Evolutionary conservation across 139 green algal species (phyloP).

Genomic region (Chlorella sorokiniana): DNA sequence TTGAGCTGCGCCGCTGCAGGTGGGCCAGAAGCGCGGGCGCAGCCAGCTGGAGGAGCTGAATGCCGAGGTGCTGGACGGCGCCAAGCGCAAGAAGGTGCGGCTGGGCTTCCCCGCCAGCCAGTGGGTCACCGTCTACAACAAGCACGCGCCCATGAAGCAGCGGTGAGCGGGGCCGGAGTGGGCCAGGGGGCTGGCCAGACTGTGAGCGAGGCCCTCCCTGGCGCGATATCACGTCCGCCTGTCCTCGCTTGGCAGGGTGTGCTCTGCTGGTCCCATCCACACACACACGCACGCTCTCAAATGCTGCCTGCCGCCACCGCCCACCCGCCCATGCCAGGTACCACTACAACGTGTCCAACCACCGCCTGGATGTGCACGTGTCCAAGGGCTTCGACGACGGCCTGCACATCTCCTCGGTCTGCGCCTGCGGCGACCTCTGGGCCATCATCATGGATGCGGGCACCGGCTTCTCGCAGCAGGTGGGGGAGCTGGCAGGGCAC

Average conservation of each 20-base stretch:
- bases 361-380: conserved; percentile 89
- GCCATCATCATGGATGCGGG: conserved; percentile 94
- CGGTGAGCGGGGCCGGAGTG: conserved; percentile 50
- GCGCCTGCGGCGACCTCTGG: conserved; percentile 91
- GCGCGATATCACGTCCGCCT: too few species aligned
- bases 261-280: too few species aligned
- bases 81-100: conserved; percentile 89
- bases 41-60: conserved; percentile 77
- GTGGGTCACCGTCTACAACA: conserved; percentile 99
- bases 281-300: background rate
- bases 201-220: background rate
- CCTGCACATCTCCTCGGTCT: conserved; percentile 93
- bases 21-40: conserved; percentile 92
- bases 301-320: background rate
- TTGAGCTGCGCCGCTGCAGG: conserved; percentile 46
- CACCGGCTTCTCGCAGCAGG: conserved; percentile 86
- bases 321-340: conserved; percentile 68
- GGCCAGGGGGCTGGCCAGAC: background rate
- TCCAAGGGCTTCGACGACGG: conserved; percentile 94
- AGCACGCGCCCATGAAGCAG: conserved; percentile 96
- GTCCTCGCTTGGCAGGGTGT: background rate
- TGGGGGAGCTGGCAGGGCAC: conserved; percentile 29
- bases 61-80: conserved; percentile 33
- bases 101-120: conserved; percentile 90
- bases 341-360: conserved; percentile 98